phyloP scores from a whole-genome alignment of 202 grass and related monocot species.

The Elaeis oleifera region DNA sequence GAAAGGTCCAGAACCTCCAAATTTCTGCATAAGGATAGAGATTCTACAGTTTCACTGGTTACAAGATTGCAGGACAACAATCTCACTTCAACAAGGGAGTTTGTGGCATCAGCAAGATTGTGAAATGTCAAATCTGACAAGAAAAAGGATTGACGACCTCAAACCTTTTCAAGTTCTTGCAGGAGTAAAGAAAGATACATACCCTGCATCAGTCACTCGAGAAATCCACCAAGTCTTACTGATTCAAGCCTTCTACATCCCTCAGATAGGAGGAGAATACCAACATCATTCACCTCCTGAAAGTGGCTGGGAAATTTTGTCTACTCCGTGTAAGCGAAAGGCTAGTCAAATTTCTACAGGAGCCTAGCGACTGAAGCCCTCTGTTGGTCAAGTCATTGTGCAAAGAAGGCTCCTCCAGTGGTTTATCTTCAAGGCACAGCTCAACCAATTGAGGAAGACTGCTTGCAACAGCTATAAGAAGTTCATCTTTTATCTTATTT shows the following conservation, averaged over 20 bases:
- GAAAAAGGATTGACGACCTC: constrained; percentile 56
- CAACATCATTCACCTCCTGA: constrained; percentile 90
- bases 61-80: constrained; percentile 67
- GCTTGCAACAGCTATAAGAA: constrained; percentile 51
- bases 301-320: constrained; percentile 32
- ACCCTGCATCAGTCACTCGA: constrained; percentile 92
- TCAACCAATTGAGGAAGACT: constrained; percentile 55
- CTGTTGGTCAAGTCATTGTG: constrained; percentile 63
- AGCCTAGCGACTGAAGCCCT: constrained; percentile 64
- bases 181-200: constrained; percentile 66
- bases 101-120: constrained; percentile 61
- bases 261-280: constrained; percentile 71
- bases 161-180: constrained; percentile 78
- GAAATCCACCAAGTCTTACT: constrained; percentile 79
- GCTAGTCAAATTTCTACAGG: constrained; percentile 58
- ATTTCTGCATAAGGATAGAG: constrained; percentile 67
- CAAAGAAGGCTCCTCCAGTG: constrained; percentile 37
- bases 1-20: constrained; percentile 79
- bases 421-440: constrained; percentile 81
- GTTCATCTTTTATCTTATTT: constrained; percentile 62
- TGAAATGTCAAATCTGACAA: constrained; percentile 88
- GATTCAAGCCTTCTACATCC: constrained; percentile 87
- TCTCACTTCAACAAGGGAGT: constrained; percentile 66
- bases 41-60: constrained; percentile 75
- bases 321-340: constrained; percentile 64